Evolutionary conservation across 2,329 filamentous ascomycete species (phyloP).

Genomic region (Scleromitrula shiraiana): DNA sequence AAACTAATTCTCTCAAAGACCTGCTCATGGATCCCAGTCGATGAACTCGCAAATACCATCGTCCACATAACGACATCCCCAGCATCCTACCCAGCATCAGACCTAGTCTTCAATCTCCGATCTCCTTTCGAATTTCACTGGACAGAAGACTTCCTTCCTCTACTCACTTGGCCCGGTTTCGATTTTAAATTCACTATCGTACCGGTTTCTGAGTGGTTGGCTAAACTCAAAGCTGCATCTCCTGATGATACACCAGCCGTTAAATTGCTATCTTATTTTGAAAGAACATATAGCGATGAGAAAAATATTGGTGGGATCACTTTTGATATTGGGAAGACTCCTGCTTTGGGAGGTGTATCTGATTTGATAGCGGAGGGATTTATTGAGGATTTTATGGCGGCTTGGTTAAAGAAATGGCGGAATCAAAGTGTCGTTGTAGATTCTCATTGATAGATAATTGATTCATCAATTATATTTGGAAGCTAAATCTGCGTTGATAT

Average conservation of each 20-base stretch:
- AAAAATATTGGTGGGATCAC: background rate
- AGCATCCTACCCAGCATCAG: slow-evolving; percentile 19
- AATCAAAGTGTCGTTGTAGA: no score
- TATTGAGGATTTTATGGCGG: background rate
- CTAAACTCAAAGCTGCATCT: slow-evolving; percentile 32
- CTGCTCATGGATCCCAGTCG: slow-evolving; percentile 39
- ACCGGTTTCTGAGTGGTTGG: slow-evolving; percentile 36
- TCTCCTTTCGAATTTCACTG: slow-evolving; percentile 40
- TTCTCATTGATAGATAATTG: no score
- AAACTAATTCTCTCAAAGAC: slow-evolving; percentile 30
- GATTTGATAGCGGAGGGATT: background rate
- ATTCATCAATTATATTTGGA: no score
- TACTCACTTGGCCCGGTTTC: slow-evolving; percentile 37
- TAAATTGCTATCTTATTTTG: slow-evolving; percentile 1
- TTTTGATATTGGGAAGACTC: background rate
- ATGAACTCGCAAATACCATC: slow-evolving; percentile 35
- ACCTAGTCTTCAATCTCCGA: slow-evolving; percentile 42
- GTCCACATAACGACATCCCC: slow-evolving; percentile 32
- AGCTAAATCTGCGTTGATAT: no score
- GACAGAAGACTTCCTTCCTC: slow-evolving; percentile 44
- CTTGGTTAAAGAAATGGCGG: background rate
- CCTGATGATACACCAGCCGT: slow-evolving; percentile 29
- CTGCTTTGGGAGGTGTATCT: background rate
- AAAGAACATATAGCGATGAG: background rate
- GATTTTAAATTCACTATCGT: slow-evolving; percentile 34